Base-by-base conservation (phyloP, 306 rosid species). In the Carpinus viminea region DNA sequence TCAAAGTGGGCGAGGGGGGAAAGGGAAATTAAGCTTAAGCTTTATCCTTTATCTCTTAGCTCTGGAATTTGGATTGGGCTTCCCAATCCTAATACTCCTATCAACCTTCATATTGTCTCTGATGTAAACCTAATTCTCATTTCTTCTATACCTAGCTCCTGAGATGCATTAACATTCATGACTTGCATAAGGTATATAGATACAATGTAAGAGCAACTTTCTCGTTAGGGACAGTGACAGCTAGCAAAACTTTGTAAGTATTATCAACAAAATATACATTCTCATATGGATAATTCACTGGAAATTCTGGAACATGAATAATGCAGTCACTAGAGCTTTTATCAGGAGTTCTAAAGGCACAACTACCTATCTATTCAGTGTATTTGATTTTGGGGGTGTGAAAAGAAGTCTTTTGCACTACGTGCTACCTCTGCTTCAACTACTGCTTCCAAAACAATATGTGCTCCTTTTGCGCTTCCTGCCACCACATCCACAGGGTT, bases 391-490 rank as follows among this genome's bases (percentile, higher is more conserved):
- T 88, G 87, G 64, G 92, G 95, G 53, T 82, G 88, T 17, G 93
- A 89, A 86, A 92, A 88, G 90, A 92, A 92, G 52, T 92, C 90
- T 85, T 94, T 92, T 77, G 97, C 95, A 2, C 74, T 92, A 74
- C 57, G 90, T 70, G 97, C 97, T 55, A 94, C 93, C 80, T 92
- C 97, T 83, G 98, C 92, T 89, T 92, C 97, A 83, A 92, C 55
- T 48, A 91, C 75, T 52, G 97, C 98, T 87, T 92, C 97, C 77
- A 88, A 85, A 61, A 94, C 84, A 78, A 90, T 68, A 80, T 92
- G 93, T 47, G 94, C 90, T 81, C 97, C 98, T 50, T 72, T 86
- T 73, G 78, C 80, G 38, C 85, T 86, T 62, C 77, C 97, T 91
- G 89, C 77, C 84, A 86, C 72, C 59, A 77, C 60, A 89, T 76